Evolutionary conservation across 192 early-diverging fungal genomes (phyloP).

Genomic region (Coemansia umbellata): DNA sequence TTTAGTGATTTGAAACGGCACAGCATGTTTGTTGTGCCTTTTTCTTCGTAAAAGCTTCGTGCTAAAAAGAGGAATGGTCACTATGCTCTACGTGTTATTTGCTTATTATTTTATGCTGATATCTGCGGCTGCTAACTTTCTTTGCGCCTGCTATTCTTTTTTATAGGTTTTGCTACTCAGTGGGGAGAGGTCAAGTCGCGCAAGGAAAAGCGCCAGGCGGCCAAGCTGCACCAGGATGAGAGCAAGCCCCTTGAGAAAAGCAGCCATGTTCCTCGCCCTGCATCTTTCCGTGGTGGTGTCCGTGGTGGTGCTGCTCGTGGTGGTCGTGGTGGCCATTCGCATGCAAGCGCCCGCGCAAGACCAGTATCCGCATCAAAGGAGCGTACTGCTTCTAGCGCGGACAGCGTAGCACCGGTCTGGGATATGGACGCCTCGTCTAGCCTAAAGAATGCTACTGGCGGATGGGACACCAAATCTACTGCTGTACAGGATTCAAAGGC

Average conservation of each 20-base stretch:
- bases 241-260: constrained; percentile 42
- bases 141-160: neutral
- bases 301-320: constrained; percentile 71
- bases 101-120: neutral
- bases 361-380: constrained; percentile 29
- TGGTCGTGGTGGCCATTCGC: constrained; percentile 54
- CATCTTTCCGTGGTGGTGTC: constrained; percentile 55
- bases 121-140: neutral
- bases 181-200: constrained; percentile 86
- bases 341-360: constrained; percentile 36
- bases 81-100: neutral
- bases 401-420: constrained; percentile 33
- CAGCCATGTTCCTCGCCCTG: constrained; percentile 54
- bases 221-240: constrained; percentile 51
- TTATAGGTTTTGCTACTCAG: constrained; percentile 68
- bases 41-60: neutral
- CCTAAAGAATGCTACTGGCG: constrained; percentile 4
- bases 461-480: constrained; percentile 12
- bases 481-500: constrained; percentile 16
- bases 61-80: neutral
- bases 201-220: constrained; percentile 52
- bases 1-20: too few species aligned
- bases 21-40: neutral
- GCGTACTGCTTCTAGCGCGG: constrained; percentile 3
- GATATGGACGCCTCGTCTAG: constrained; percentile 16